Conservation (phyloP, 257 asterid species). For the Solanum chiquidenum region DNA sequence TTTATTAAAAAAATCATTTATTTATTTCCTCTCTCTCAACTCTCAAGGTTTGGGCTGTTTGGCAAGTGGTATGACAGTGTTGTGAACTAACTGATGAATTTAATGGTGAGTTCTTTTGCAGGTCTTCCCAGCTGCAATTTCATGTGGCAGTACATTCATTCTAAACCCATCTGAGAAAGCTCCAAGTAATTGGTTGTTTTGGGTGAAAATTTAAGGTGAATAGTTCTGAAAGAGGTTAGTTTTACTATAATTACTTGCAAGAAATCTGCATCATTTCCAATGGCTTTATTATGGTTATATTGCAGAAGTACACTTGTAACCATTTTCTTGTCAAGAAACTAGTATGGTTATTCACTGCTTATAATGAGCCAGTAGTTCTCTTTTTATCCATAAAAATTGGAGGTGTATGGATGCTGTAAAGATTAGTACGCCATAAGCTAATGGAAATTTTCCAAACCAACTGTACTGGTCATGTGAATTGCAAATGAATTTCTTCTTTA, state of each 20-base stretch:
- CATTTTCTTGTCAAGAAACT: neutral
- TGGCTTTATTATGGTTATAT: neutral
- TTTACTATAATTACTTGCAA: neutral
- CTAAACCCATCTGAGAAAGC: constrained; percentile 94
- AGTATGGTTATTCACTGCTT: neutral
- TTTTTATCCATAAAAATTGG: neutral
- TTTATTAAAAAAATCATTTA: neutral
- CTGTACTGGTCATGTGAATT: neutral
- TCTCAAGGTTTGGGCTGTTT: neutral
- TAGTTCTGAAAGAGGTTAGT: neutral
- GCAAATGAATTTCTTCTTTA: neutral
- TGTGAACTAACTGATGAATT: neutral
- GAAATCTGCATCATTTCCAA: neutral
- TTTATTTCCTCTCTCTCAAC: neutral
- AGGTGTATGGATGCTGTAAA: neutral
- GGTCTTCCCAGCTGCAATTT: constrained; percentile 95
- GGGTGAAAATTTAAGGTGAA: neutral
- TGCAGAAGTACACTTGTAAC: neutral
- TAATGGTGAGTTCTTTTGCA: constrained; percentile 16
- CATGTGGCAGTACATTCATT: constrained; percentile 86
- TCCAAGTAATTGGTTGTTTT: constrained; percentile 46
- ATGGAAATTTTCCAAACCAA: neutral
- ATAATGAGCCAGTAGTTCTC: neutral
- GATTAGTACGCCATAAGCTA: neutral
- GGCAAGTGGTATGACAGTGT: neutral